Percentiles rank a stretch among this genome's conserved stretches.
These are phyloP conservation scores for Ananas comosus DNA, from an alignment of 176 grass and related monocot genomes.

Conservation along the genomic window DNA sequence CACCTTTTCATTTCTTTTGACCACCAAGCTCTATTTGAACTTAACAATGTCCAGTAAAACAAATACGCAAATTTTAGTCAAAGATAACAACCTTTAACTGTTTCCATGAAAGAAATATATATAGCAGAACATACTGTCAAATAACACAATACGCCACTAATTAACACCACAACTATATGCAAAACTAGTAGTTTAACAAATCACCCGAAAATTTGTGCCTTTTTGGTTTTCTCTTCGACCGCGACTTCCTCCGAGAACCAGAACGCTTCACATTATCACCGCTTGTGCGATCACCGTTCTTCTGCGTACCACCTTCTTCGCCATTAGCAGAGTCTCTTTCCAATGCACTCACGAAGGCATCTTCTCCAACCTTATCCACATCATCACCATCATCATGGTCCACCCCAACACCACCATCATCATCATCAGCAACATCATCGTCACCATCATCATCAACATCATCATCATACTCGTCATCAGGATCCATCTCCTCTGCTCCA, in stretches of 20 bases:
- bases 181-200: conserved; percentile 10
- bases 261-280: conserved; percentile 2
- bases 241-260: conserved; percentile 52
- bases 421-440: conserved; percentile 23
- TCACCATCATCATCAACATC: conserved; percentile 46
- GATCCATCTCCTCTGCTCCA: conserved; percentile 62
- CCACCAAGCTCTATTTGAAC: too few species aligned
- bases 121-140: too few species aligned
- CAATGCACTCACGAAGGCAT: not conserved
- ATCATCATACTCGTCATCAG: conserved; percentile 94
- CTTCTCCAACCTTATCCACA: conserved; percentile 16
- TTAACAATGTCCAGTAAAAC: too few species aligned
- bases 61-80: too few species aligned
- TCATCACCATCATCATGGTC: not conserved
- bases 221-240: conserved; percentile 61
- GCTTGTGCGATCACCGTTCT: conserved; percentile 19
- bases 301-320: conserved; percentile 9
- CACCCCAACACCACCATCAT: conserved; percentile 26
- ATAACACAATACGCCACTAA: too few species aligned
- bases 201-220: conserved; percentile 65
- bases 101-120: too few species aligned
- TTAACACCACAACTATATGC: too few species aligned
- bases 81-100: too few species aligned
- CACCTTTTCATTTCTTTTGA: too few species aligned
- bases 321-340: conserved; percentile 13